Evolutionary conservation across 2,329 filamentous ascomycete genomes (phyloP).

Genomic region (Exophiala dermatitidis): DNA sequence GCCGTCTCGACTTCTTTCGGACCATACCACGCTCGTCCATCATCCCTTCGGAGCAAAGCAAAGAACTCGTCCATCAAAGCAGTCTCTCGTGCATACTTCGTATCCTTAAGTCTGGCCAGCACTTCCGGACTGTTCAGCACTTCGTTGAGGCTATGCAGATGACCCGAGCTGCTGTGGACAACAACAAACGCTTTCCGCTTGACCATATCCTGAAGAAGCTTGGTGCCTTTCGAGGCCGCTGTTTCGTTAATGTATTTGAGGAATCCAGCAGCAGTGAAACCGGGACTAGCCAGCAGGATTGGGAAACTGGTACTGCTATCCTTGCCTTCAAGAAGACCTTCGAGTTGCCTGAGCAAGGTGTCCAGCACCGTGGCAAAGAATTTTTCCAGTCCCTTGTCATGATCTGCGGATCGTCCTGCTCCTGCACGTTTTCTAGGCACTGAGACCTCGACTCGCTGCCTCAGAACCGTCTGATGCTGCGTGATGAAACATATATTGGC

Average conservation of each 20-base stretch:
- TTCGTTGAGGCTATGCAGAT: conserved; percentile 81
- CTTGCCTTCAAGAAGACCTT: conserved; percentile 50
- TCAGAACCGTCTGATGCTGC: conserved; percentile 43
- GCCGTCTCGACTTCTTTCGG: conserved; percentile 72
- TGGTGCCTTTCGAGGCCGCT: conserved; percentile 62
- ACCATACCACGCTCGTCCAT: conserved; percentile 87
- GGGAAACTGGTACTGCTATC: conserved; percentile 46
- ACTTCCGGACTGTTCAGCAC: conserved; percentile 77
- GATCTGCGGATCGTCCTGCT: conserved; percentile 36
- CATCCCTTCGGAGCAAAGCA: conserved; percentile 69
- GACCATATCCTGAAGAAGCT: conserved; percentile 53
- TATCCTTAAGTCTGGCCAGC: conserved; percentile 68
- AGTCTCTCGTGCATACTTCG: conserved; percentile 80
- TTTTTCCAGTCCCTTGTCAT: conserved; percentile 56
- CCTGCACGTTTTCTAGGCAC: conserved; percentile 43
- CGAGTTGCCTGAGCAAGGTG: conserved; percentile 69
- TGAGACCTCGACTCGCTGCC: conserved; percentile 43
- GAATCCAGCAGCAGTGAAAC: conserved; percentile 77
- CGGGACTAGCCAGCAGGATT: conserved; percentile 77
- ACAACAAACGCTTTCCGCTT: conserved; percentile 56
- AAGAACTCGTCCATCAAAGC: conserved; percentile 78
- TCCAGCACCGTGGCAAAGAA: conserved; percentile 75
- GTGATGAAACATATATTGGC: conserved; percentile 48
- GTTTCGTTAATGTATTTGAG: conserved; percentile 61
- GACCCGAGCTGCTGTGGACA: conserved; percentile 76